Evolutionary conservation across 1,284 basidiomycete species (phyloP), one percentile per base, ranked within the genome.

Genomic region (Nidula niveotomentosa): DNA sequence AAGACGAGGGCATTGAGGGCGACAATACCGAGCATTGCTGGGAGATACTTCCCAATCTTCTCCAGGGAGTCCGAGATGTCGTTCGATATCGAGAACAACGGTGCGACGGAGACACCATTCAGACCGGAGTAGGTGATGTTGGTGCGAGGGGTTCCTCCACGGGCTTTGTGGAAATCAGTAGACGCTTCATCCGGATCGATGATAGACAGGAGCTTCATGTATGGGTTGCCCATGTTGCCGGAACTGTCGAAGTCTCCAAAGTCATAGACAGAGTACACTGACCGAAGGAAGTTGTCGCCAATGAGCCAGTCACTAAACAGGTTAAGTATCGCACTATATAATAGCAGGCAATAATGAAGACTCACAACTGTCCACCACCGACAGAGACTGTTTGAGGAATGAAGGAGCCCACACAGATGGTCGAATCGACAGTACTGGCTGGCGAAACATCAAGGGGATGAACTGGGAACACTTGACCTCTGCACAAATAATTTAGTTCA

Each of bases 251-350:
- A 91, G 70, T 93, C 89, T 18, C 93, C 93, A 65, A 91, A 93
- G 69, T 94, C 89, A 68, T 94, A 95, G 52, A 94, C 75, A 12
- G 91, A 84, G 72, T 94, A 94, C 43, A 91, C 73, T 7, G 91
- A 91, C 53, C 93, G 90, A 56, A 93, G 78, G 66, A 91, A 80
- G 63, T 89, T 91, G 69, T 90, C 90, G 36, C 93, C 93, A 48
- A 94, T 70, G 52, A 94, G 76, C 85, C 87, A 88, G 65, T 92
- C 90, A 64, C 88, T 91, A 58, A 15, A 8, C 17, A 47, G 35
- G 10, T 35, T 47, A n/a, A 44, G 30, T 18, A 34, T 23, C 39
- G 23, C 36, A 13, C 17, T 17, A 12, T 23, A 55, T 34, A 37
- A 44, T 55, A 64, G 34, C 56, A 33, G 0, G 15, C 53, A 51